Conservation (phyloP, 257 asterid species). For the Euphrasia confusa region DNA sequence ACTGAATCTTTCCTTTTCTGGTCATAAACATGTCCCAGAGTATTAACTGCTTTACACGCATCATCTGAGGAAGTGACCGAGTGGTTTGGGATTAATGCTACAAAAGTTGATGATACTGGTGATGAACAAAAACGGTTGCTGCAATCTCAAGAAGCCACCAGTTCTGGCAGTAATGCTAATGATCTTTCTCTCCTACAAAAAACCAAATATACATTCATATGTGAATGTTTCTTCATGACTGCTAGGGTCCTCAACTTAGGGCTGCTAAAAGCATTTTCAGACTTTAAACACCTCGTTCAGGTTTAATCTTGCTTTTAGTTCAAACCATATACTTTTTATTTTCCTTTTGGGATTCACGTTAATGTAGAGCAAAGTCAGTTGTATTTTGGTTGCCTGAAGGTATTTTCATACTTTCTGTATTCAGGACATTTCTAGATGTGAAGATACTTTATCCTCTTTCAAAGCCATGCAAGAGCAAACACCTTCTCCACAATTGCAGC, state of each 20-base stretch:
- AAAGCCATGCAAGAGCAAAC: constrained; percentile 76
- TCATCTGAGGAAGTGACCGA: constrained; percentile 93
- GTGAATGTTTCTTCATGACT: constrained; percentile 99
- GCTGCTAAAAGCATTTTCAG: constrained; percentile 86
- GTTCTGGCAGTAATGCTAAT: constrained; percentile 48
- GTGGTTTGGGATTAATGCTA: constrained; percentile 51
- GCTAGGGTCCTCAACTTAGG: constrained; percentile 94
- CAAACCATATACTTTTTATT: neutral
- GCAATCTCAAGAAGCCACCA: constrained; percentile 71
- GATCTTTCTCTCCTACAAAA: constrained; percentile 44
- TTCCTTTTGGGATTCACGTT: constrained; percentile 8
- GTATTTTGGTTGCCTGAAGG: constrained; percentile 20
- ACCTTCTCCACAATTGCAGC: constrained; percentile 73
- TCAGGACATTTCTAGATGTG: constrained; percentile 88
- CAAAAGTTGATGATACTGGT: constrained; percentile 36
- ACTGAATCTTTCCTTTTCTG: constrained; percentile 20
- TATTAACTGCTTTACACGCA: constrained; percentile 89
- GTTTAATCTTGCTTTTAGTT: constrained; percentile 33
- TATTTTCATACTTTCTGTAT: constrained; percentile 24
- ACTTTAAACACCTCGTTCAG: constrained; percentile 94
- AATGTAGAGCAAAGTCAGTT: neutral
- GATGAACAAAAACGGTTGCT: constrained; percentile 54
- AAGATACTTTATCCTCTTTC: constrained; percentile 69
- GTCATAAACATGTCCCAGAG: constrained; percentile 46
- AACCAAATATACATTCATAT: constrained; percentile 72